A percentile compares a stretch with the other conserved stretches of the same genome.
These are phyloP conservation scores for Volvox reticuliferus DNA, from an alignment of 139 green algal genomes.

Conservation along the genomic window DNA sequence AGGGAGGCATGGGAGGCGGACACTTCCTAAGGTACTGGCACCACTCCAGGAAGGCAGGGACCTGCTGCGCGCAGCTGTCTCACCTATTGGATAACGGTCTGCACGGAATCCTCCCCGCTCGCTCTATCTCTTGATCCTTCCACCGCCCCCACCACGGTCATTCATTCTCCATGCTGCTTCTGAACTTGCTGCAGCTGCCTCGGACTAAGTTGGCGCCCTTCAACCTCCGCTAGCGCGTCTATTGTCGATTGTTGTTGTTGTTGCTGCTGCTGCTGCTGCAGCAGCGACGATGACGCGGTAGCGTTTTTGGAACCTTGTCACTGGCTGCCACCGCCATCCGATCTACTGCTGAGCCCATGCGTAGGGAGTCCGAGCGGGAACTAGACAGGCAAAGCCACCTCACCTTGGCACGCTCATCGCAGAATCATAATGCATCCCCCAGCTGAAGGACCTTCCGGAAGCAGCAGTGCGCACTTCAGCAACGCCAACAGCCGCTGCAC, in stretches of 20 bases:
- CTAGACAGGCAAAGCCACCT: not conserved
- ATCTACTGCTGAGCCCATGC: too few species aligned
- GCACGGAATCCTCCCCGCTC: not conserved
- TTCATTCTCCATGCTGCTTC: not conserved
- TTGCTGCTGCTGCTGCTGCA: not conserved
- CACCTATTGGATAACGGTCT: not conserved
- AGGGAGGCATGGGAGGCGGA: too few species aligned
- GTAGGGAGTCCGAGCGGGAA: too few species aligned
- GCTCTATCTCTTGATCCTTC: not conserved
- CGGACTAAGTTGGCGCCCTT: not conserved
- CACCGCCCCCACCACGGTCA: not conserved
- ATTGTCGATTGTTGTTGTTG: too few species aligned
- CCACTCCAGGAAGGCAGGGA: too few species aligned
- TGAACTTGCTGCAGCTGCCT: not conserved
- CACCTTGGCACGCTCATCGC: not conserved
- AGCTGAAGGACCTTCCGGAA: not conserved
- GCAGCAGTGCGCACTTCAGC: slow-evolving; percentile 11
- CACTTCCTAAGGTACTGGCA: too few species aligned
- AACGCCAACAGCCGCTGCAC: not conserved
- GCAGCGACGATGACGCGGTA: too few species aligned
- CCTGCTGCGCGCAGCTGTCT: not conserved
- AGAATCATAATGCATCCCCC: not conserved
- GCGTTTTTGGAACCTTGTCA: not conserved
- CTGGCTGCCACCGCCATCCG: not conserved
- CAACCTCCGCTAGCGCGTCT: too few species aligned